These are phyloP conservation scores for Medicago lupulina DNA, from an alignment of 306 rosid species.

Conservation along the genomic window DNA sequence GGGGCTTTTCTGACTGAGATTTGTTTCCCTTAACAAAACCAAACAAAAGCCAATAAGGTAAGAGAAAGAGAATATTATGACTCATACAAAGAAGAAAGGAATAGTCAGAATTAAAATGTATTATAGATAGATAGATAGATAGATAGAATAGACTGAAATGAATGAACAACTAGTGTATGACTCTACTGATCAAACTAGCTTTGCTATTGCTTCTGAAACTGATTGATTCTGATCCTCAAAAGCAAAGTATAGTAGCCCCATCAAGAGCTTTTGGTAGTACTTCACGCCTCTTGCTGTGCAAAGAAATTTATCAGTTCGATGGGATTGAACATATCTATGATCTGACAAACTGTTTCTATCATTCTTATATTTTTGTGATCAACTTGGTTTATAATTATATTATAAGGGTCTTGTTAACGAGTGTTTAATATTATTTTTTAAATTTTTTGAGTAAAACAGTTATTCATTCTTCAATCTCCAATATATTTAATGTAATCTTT, in stretches of 20 bases:
- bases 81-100: conserved; percentile 55
- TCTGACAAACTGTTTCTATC: conserved; percentile 55
- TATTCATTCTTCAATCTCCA: too few relatives aligned
- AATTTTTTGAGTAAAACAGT: too few relatives aligned
- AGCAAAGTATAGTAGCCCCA: conserved; percentile 17
- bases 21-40: conserved; percentile 68
- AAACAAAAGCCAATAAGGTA: conserved; percentile 53
- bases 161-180: conserved; percentile 10
- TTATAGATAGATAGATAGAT: not conserved
- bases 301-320: conserved; percentile 49
- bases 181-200: conserved; percentile 1
- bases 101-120: conserved; percentile 39
- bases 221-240: not conserved
- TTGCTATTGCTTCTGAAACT: not conserved
- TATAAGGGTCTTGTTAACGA: too few relatives aligned
- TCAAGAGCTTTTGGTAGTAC: conserved; percentile 53
- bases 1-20: conserved; percentile 71
- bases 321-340: conserved; percentile 76
- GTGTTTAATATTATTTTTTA: too few relatives aligned
- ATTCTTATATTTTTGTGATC: not conserved
- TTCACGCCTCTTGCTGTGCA: conserved; percentile 60
- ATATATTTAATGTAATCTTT: too few relatives aligned
- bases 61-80: conserved; percentile 61
- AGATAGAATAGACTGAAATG: conserved; percentile 9
- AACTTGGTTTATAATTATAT: too few relatives aligned